Evolutionary conservation across 208 protist species (phyloP), one percentile per base, ranked within the genome.

Genomic region (Leishmania martiniquensis): DNA sequence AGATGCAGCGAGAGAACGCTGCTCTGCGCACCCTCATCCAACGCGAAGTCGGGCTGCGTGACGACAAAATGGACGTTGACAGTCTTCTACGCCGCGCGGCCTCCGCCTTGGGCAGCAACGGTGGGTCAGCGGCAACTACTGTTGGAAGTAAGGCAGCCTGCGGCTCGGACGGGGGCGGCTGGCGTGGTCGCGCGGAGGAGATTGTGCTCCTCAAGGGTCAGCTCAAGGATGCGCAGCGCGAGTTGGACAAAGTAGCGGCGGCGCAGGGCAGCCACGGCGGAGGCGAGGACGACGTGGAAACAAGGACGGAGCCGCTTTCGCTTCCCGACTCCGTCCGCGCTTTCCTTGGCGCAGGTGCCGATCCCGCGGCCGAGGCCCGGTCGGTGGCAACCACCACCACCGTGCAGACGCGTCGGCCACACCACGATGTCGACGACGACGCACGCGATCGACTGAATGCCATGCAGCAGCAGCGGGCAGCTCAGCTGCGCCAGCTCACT

Each of bases 141-240:
- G 37, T 12, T 15, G 34, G 59, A 39, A n/a, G 51, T 29, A 52
- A n/a, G 39, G 60, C 52, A 0, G 32, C 51, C 47, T 55, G 22
- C n/a, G 44, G 42, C 59, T 34, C 37, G 4, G 47, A 37, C 62
- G 49, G 37, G 69, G 65, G 74, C 2, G 90, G 88, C 15, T 96
- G 92, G 91, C 74, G 81, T 4, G 91, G 92, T 39, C 83, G 92
- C 22, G 92, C 90, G 2, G 87, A 93, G 82, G 88, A 93, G 63
- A 92, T 96, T 57, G 83, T 88, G 22, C 75, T 96, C 72, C 81
- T 96, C 51, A 87, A 88, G 79, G 76, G 85, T 39, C 89, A 88
- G 70, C 75, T 95, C 49, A 94, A 94, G 73, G 90, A 94, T 57
- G 45, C 87, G 37, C 84, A 94, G 67, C 85, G 90, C 3, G 67